Percentiles rank a stretch among this genome's conserved stretches.
Conservation (phyloP, 106 monocot species). For the Posidonia australis region DNA sequence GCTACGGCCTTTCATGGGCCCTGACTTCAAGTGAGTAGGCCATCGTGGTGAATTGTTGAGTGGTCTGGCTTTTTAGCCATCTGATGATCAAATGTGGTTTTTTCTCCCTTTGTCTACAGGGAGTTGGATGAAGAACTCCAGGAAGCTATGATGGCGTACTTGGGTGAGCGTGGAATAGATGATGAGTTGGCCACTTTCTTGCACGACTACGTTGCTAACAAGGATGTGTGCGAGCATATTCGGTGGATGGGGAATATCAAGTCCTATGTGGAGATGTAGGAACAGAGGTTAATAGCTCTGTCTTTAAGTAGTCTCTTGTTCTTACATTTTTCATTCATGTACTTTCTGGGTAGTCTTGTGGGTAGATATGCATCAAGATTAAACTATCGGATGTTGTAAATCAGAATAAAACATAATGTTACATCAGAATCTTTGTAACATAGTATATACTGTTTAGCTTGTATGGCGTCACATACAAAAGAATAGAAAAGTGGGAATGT, state of each 20-base stretch:
- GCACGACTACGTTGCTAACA: slow-evolving; percentile 23
- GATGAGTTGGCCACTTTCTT: slow-evolving; percentile 21
- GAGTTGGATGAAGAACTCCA: slow-evolving; percentile 24
- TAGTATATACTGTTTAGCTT: no score
- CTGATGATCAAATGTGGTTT: neutral
- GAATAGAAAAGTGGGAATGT: no score
- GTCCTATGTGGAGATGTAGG: slow-evolving; percentile 18
- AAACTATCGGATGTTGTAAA: no score
- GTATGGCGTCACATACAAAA: no score
- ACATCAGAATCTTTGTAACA: no score
- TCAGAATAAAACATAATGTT: no score
- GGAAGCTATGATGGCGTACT: slow-evolving; percentile 11
- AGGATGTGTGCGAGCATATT: slow-evolving; percentile 19
- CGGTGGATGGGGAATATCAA: slow-evolving; percentile 25
- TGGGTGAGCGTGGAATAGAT: slow-evolving; percentile 18
- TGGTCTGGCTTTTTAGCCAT: neutral
- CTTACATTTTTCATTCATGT: no score
- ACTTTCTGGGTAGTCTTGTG: no score
- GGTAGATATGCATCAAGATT: no score
- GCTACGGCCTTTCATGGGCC: slow-evolving; percentile 17
- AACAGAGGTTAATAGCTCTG: neutral
- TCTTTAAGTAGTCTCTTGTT: no score
- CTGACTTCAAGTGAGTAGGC: slow-evolving; percentile 20
- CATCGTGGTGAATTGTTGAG: no score
- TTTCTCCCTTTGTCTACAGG: neutral